Evolutionary conservation across 2,329 filamentous ascomycete genomes (phyloP), one percentile per base, ranked within the genome.

Genomic region (Tolypocladium tundrense): DNA sequence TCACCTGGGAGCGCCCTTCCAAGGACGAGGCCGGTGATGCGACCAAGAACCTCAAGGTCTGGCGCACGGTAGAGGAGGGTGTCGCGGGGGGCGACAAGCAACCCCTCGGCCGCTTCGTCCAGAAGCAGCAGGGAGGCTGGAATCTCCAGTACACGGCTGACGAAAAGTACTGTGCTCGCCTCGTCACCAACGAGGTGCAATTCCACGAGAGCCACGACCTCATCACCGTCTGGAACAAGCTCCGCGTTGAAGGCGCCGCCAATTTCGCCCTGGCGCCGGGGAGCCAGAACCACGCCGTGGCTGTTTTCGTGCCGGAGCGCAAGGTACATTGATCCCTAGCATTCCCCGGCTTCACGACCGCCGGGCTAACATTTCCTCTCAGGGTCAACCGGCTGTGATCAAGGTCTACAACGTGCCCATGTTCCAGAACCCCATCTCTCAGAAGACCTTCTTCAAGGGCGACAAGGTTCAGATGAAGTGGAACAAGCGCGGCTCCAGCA

Each of bases 361-460:
- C 33, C 40, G 31, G 16, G 16, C 59, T 58, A 43, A 59, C 45
- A 5, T 16, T 24, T 16, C 45, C 19, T 40, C 10, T 59, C 64
- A 96, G 90, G 93, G 94, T 55, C 89, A 92, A 83, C 94, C 94
- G 41, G 92, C 94, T 57, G 84, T 90, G 1, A 91, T 97, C 72
- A 96, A 95, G 76, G 89, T 97, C 60, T 99, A 88, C 78, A 91
- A 93, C 65, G 89, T 97, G 41, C 93, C 94, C 48, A 82, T 94
- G 66, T 97, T 97, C 75, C 82, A 76, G 62, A 79, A 78, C 56
- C 87, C 92, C 5, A 86, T 96, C 54, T 97, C 93, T 43, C 93
- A 97, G 72, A 99, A 99, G 86, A 97, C 88, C 1, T 99, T 99
- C 72, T 99, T 91, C 85, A 99, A 99, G 79, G 92, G 92, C 62